A percentile compares a stretch with the other conserved stretches of the same genome.
Conservation (phyloP, 1,284 basidiomycete genomes). For the Wolfiporia cocos region DNA sequence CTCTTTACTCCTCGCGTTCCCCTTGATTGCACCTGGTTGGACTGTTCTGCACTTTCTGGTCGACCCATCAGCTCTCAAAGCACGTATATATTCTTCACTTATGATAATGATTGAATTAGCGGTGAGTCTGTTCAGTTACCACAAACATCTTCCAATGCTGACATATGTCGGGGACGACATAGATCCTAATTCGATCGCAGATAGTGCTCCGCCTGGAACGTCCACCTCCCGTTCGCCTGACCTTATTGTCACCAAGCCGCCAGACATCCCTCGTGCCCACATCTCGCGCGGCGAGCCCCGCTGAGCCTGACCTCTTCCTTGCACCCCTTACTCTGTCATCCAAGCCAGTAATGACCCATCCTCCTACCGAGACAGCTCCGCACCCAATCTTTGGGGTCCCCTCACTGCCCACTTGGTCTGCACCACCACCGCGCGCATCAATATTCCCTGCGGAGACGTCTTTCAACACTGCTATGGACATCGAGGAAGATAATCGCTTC, state of each 20-base stretch:
- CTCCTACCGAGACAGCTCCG: conserved; percentile 6
- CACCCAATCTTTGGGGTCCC: conserved; percentile 64
- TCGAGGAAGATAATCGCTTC: conserved; percentile 22
- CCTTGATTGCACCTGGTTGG: no score
- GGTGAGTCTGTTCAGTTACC: no score
- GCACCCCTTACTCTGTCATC: conserved; percentile 58
- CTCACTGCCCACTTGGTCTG: conserved; percentile 32
- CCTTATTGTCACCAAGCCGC: conserved; percentile 39
- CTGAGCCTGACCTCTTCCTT: conserved; percentile 52
- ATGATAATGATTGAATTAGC: conserved; percentile 42
- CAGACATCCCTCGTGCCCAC: no score
- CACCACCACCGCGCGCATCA: background rate
- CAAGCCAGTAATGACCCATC: conserved; percentile 41
- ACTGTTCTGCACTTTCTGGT: no score
- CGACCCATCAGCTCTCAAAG: conserved; percentile 28
- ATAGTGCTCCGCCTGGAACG: conserved; percentile 52
- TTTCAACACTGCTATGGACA: conserved; percentile 17
- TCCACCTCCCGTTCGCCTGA: conserved; percentile 61
- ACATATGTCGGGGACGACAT: background rate
- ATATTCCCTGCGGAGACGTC: background rate
- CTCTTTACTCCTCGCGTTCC: conserved; percentile 37
- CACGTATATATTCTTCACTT: conserved; percentile 38
- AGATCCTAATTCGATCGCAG: conserved; percentile 48
- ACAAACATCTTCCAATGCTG: no score
- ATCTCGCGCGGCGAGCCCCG: no score